These are phyloP conservation scores for Macrophomina tecta DNA, from an alignment of 2,329 filamentous ascomycete genomes.

Conservation along the genomic window DNA sequence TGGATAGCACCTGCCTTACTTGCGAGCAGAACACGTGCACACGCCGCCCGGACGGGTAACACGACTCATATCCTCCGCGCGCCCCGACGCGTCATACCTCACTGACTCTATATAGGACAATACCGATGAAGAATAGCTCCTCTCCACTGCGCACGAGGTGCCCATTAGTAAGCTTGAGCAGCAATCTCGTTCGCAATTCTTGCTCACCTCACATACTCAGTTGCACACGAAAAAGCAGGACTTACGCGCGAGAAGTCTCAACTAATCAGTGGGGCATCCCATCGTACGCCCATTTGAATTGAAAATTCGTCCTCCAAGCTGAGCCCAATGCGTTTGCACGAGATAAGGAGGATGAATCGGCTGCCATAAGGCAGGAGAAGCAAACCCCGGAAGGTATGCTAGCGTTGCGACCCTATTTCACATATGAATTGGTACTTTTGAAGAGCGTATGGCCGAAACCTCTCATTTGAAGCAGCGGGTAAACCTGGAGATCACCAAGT, in stretches of 20 bases:
- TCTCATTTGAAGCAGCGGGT: neutral
- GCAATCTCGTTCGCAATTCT: neutral
- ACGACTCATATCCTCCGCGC: neutral
- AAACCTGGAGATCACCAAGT: neutral
- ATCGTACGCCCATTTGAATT: too few relatives aligned
- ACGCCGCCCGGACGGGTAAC: neutral
- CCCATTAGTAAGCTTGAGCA: neutral
- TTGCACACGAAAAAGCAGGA: neutral
- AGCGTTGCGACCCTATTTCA: too few relatives aligned
- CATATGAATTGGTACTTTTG: neutral
- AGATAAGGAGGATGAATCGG: neutral
- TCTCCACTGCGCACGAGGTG: neutral
- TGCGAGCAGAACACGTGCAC: too few relatives aligned
- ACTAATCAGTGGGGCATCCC: neutral
- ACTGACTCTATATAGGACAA: too few relatives aligned
- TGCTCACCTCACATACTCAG: neutral
- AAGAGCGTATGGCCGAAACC: neutral
- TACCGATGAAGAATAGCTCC: too few relatives aligned
- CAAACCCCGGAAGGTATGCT: neutral
- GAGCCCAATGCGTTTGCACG: constrained; percentile 2
- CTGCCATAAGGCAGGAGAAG: neutral
- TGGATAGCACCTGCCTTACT: too few relatives aligned
- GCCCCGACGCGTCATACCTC: too few relatives aligned
- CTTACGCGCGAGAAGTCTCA: constrained; percentile 2
- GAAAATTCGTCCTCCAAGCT: neutral